phyloP scores from a whole-genome alignment of 2,329 filamentous ascomycete species.

The Cryphonectria japonica region DNA sequence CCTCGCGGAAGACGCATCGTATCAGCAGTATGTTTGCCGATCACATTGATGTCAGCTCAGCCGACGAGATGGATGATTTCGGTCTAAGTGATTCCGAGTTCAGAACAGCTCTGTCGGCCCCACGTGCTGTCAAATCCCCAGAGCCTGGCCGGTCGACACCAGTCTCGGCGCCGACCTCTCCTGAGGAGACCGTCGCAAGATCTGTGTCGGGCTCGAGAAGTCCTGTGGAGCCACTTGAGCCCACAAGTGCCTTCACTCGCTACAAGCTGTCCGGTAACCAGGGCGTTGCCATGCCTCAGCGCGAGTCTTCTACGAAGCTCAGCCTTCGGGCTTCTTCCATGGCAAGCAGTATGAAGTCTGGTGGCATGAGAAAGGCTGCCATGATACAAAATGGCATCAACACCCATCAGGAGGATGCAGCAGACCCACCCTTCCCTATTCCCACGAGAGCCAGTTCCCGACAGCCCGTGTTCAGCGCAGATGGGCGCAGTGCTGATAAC shows the following conservation, averaged over 20 bases:
- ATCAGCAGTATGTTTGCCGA: constrained; percentile 84
- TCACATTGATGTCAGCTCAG: constrained; percentile 72
- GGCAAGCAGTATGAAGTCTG: constrained; percentile 50
- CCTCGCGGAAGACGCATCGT: constrained; percentile 71
- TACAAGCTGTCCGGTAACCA: constrained; percentile 42
- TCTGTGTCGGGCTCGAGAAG: constrained; percentile 31
- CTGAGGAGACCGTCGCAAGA: constrained; percentile 46
- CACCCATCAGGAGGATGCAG: constrained; percentile 65
- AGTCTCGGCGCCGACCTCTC: constrained; percentile 40
- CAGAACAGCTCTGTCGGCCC: constrained; percentile 67
- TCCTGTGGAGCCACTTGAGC: constrained; percentile 40
- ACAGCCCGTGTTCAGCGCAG: constrained; percentile 67
- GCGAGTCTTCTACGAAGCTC: constrained; percentile 27
- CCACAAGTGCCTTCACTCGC: constrained; percentile 51
- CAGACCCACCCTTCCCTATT: constrained; percentile 85
- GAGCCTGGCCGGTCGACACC: constrained; percentile 21
- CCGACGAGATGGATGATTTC: constrained; percentile 67
- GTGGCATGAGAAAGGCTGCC: constrained; percentile 74
- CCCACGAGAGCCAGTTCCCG: constrained; percentile 87
- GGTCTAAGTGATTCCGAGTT: constrained; percentile 70
- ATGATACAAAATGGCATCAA: constrained; percentile 80
- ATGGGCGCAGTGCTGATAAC: constrained; percentile 71
- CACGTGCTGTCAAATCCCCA: constrained; percentile 47
- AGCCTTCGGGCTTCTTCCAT: constrained; percentile 37
- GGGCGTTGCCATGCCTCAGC: constrained; percentile 28